Conservation (phyloP, 495 filamentous ascomycete species). For the Astrocystis sublimbata region DNA sequence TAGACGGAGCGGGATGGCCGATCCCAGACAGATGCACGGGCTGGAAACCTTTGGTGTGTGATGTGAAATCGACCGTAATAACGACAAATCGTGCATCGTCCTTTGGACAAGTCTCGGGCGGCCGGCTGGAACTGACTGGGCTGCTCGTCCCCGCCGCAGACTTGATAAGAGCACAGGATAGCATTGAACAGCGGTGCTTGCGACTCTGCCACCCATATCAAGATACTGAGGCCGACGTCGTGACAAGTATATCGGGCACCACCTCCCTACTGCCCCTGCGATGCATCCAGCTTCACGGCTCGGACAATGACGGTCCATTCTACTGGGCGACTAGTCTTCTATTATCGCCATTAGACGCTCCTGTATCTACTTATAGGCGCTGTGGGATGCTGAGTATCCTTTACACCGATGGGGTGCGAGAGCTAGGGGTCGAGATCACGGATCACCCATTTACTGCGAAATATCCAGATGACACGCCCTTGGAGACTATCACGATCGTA, state of each 20-base stretch:
- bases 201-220: neutral
- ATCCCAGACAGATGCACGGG: neutral
- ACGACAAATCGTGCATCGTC: neutral
- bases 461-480: neutral
- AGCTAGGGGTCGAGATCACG: neutral
- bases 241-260: too few relatives aligned
- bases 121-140: neutral
- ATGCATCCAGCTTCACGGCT: neutral
- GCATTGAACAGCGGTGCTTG: neutral
- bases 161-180: neutral
- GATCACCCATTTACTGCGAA: constrained; percentile 36
- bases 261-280: neutral
- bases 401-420: neutral
- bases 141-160: neutral
- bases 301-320: neutral
- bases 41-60: neutral
- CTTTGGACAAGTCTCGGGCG: neutral
- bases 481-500: too few relatives aligned
- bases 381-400: constrained; percentile 8
- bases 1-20: neutral
- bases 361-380: neutral
- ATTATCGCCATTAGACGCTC: neutral
- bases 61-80: neutral
- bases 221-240: neutral
- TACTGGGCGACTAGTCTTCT: constrained; percentile 5